Evolutionary conservation across 2,329 filamentous ascomycete genomes (phyloP), one percentile per base, ranked within the genome.

Genomic region (Talaromyces albobiverticillius): DNA sequence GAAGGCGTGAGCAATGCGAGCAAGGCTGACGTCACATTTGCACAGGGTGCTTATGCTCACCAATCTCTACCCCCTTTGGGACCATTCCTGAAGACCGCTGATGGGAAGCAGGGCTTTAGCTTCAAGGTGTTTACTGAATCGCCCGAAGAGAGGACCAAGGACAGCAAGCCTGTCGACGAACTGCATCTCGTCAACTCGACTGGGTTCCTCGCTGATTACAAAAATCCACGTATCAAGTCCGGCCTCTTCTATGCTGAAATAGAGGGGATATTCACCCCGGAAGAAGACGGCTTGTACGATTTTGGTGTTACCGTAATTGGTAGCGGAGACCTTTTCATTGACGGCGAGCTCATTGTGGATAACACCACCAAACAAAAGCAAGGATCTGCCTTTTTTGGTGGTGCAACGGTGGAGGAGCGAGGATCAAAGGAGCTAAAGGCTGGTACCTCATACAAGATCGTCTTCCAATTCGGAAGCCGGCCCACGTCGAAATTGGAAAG

Each of bases 241-340:
- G 60, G 67, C 20, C 69, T 80, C 1, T 86, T 80, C 77, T 86
- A 83, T 54, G 81, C 80, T 26, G 80, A 84, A 48, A 76, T 86
- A 60, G 83, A 87, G 60, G 83, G 82, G 20, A 77, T 73, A 4
- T 77, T 85, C 47, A 80, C 81, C 1, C 79, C 84, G 1, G 80
- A 85, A 3, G 80, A 84, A 58, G 81, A 83, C 59, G 78, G 78
- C 38, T 72, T 78, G 1, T 88, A 84, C 66, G 83, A 88, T 62
- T 81, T 89, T 53, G 82, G 84, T n/a, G 73, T 87, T 23, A 82
- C 83, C 4, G 85, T 88, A 7, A 80, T 80, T 41, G 86, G 86
- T 23, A 85, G 82, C 1, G 85, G 83, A n/a, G 83, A 82, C 60
- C 74, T 88, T 10, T 85, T 80, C 59, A 77, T 88, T 53, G 81